Conservation (phyloP, 1,139 yeast genomes). For the Williopsis jadinii region DNA sequence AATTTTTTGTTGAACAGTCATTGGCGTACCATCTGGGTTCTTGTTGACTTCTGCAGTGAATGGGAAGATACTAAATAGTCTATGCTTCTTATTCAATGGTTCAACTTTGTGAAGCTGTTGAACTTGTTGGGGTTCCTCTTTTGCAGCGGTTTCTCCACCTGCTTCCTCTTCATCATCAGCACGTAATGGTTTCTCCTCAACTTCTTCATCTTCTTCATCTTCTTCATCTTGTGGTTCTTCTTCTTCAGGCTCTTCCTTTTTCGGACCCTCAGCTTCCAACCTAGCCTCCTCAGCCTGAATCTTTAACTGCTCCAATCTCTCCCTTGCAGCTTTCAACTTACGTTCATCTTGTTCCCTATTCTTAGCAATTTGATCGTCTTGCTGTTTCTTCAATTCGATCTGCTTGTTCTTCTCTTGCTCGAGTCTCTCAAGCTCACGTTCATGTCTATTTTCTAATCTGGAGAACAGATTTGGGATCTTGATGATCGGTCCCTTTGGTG, state of each 20-base stretch:
- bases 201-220: not conserved
- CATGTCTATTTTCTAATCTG: constrained; percentile 10
- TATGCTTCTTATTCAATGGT: constrained; percentile 1
- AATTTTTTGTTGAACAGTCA: constrained; percentile 17
- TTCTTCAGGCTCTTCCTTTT: constrained; percentile 4
- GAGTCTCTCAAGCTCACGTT: constrained; percentile 10
- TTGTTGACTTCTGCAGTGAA: not conserved
- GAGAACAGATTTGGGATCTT: constrained; percentile 10
- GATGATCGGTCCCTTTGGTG: constrained; percentile 1
- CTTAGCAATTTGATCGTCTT: constrained; percentile 8
- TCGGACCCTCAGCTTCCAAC: constrained; percentile 12
- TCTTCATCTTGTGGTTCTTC: constrained; percentile 1
- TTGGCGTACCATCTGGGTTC: constrained; percentile 6
- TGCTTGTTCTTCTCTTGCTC: constrained; percentile 11
- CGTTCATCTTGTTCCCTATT: constrained; percentile 7
- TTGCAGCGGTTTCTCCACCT: too few relatives aligned
- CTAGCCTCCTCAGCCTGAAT: constrained; percentile 9
- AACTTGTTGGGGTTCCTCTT: too few relatives aligned
- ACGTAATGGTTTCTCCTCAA: not conserved
- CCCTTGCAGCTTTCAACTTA: constrained; percentile 6
- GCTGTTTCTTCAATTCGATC: constrained; percentile 8
- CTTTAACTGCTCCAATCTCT: constrained; percentile 8
- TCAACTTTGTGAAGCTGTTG: too few relatives aligned
- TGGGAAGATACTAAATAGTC: constrained; percentile 2
- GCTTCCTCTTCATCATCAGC: not conserved